phyloP scores from a whole-genome alignment of 2,329 filamentous ascomycete species.

The Colletotrichum phormii region DNA sequence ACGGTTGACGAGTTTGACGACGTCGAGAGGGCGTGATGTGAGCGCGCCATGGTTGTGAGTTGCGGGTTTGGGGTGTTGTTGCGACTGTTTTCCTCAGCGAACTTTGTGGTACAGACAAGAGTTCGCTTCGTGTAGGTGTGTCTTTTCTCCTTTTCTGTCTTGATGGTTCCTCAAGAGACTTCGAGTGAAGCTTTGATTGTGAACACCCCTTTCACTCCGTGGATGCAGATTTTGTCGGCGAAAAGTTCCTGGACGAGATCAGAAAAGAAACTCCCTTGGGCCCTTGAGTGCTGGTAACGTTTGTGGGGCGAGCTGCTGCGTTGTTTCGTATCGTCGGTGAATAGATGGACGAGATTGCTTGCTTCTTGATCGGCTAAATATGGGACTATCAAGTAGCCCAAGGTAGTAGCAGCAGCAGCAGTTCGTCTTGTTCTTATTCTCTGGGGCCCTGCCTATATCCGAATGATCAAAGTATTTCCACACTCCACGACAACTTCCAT shows the following conservation, averaged over 20 bases:
- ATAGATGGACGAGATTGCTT: neutral
- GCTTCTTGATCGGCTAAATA: neutral
- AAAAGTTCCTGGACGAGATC: neutral
- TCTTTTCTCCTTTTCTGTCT: too few relatives aligned
- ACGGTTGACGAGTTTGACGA: conserved; percentile 37
- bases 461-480: neutral
- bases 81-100: neutral
- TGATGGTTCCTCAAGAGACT: too few relatives aligned
- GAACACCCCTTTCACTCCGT: neutral
- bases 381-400: neutral
- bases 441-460: neutral
- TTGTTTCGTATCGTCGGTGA: neutral
- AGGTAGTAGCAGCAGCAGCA: neutral
- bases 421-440: neutral
- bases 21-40: conserved; percentile 22
- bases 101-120: neutral
- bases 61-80: neutral
- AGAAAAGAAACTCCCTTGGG: neutral
- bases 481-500: neutral
- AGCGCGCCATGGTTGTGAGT: conserved; percentile 9
- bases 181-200: neutral
- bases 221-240: neutral
- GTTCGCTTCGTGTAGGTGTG: neutral
- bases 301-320: neutral
- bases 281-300: neutral